A percentile compares a stretch with the other conserved stretches of the same genome.
Evolutionary conservation across 768 basidiomycete species (phyloP).

Genomic region (Rhodosporidiobolus sp.): DNA sequence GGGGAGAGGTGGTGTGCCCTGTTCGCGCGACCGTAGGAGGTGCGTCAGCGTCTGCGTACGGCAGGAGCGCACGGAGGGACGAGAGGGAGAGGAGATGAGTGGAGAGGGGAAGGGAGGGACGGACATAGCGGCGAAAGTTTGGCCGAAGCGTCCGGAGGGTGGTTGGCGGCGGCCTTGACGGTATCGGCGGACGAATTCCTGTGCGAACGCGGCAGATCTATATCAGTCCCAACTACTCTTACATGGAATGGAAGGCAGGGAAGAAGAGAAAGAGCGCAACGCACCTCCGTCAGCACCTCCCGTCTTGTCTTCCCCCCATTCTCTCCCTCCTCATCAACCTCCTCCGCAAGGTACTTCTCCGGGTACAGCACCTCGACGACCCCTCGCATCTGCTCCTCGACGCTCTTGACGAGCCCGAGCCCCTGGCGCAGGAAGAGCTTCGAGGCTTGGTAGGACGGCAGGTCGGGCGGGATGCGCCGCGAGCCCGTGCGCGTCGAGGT

Average conservation of each 20-base stretch:
- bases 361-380: conserved; percentile 38
- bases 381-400: conserved; percentile 22
- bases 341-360: conserved; percentile 23
- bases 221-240: background rate
- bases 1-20: conserved; percentile 20
- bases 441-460: background rate
- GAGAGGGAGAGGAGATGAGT: too few relatives aligned
- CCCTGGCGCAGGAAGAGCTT: conserved; percentile 8
- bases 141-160: conserved; percentile 23
- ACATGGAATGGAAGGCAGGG: too few relatives aligned
- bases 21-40: background rate
- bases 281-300: conserved; percentile 11
- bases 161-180: conserved; percentile 26
- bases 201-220: background rate
- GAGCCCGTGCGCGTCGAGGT: conserved; percentile 33
- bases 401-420: conserved; percentile 10
- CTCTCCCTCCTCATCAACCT: conserved; percentile 1
- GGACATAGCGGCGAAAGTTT: conserved; percentile 20
- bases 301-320: conserved; percentile 16
- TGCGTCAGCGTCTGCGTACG: background rate
- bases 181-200: conserved; percentile 38
- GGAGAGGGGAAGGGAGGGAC: background rate
- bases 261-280: background rate
- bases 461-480: background rate
- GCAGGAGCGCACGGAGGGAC: background rate